Evolutionary conservation across 208 protist genomes (phyloP), one percentile per base, ranked within the genome.

Genomic region (Polymyxa betae): DNA sequence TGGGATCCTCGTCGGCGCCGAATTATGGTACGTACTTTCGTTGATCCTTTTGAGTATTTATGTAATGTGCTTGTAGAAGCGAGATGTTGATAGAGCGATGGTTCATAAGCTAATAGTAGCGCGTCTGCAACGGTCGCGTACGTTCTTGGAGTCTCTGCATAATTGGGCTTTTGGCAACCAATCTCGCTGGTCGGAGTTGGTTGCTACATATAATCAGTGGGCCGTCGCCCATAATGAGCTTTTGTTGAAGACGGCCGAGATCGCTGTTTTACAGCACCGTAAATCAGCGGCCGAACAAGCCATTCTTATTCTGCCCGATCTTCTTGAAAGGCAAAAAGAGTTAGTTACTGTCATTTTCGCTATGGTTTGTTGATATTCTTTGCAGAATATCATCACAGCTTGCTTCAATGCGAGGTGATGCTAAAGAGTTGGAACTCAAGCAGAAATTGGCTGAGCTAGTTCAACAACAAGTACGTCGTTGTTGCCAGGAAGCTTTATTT

Each of bases 401-500:
- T 82, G 72, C 5, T 5, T 5, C 5, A 35, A 82, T 38, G 35
- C 5, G 72, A 20, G 35, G 72, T n/a, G 16, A 82, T 24, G 5
- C 12, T 60, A 29, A 24, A 60, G 49, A 24, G 49, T 24, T 60
- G 12, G 24, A 60, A 60, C 24, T 60, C 72, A n/a, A 40, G 40
- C 72, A 82, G 72, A 5, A 16, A 20, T n/a, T 35, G 35, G n/a
- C 40, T 40, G 72, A n/a, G 5, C 72, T 82, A 20, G 16, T 45
- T 45, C n/a, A 35, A 35, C 72, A 82, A 82, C 72, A 82, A n/a
- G 72, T 82, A 43, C 16, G n/a, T n/a, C 16, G n/a, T 35, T 82
- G 16, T 43, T 45, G 16, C 40, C 16, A 38, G 5, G 5, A 20
- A 5, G n/a, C 40, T 82, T 82, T 12, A 82, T 29, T 24, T 5